Evolutionary conservation across 106 monocot genomes (phyloP).

Genomic region (Gastrodia elata): DNA sequence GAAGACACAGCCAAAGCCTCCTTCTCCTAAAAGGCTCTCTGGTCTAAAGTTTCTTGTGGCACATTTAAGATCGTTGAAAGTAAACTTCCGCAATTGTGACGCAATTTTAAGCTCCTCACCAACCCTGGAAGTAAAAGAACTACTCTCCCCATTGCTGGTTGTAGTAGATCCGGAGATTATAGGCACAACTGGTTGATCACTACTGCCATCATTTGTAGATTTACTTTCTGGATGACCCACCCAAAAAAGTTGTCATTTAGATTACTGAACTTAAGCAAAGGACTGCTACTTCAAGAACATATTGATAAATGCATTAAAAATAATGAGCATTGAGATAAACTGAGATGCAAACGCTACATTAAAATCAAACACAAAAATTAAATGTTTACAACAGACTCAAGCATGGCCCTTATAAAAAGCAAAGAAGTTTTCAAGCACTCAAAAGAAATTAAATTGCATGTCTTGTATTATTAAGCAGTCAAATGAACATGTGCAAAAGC

Average conservation of each 20-base stretch:
- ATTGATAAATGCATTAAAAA: not conserved
- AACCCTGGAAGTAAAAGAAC: slow-evolving; percentile 39
- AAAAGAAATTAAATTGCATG: not conserved
- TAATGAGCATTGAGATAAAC: not conserved
- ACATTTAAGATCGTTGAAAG: slow-evolving; percentile 57
- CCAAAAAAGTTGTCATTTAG: not conserved
- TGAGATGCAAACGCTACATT: not conserved
- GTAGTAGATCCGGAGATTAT: slow-evolving; percentile 53
- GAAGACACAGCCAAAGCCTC: slow-evolving; percentile 79
- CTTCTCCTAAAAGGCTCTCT: slow-evolving; percentile 66
- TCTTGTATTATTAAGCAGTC: not conserved
- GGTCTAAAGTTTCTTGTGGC: slow-evolving; percentile 73
- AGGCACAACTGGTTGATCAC: slow-evolving; percentile 27
- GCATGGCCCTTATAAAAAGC: not conserved
- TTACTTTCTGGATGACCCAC: slow-evolving; percentile 42
- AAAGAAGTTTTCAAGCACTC: not conserved
- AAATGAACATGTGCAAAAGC: not conserved
- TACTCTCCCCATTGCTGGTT: slow-evolving; percentile 42
- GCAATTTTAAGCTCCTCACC: slow-evolving; percentile 58
- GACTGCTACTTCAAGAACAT: not conserved
- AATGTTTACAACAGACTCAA: not conserved
- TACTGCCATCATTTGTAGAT: slow-evolving; percentile 38
- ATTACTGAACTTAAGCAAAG: not conserved
- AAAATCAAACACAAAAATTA: not conserved
- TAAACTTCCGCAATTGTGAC: slow-evolving; percentile 54